Base-by-base conservation (phyloP, 306 rosid genomes). In the Cicer bijugum region DNA sequence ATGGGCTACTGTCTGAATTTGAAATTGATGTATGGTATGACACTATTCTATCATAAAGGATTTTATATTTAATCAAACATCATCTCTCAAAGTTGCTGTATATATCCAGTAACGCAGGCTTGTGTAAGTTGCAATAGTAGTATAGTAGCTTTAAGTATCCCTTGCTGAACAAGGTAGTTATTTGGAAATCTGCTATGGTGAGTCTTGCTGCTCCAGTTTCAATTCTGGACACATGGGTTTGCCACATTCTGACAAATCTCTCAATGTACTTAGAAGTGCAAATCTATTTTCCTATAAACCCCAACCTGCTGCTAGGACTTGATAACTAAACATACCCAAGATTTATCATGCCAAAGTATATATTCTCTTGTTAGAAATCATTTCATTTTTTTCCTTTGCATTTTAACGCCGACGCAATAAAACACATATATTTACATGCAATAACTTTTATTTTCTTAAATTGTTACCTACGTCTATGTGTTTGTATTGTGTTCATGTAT, bases 171-270 rank as follows among this genome's bases (percentile, higher is more conserved):
- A 12, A 8, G 15, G 16, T 40, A 39, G 58, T 52, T 69, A 42
- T 44, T 9, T 47, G 42, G 61, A 67, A 76, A 7, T 53, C n/a
- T 66, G 63, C 14, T 8, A 23, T 10, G 3, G 47, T 55, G 35
- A 67, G 8, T 76, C 35, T 43, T 76, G 35, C 53, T 57, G 20
- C 45, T 67, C 15, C 39, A 55, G 59, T 76, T 45, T 33, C 12
- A 45, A 45, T 40, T 71, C 53, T 55, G 42, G 47, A 51, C 45
- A 37, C 16, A 52, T 15, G 51, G 74, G 1, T 2, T 57, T 61
- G 7, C 15, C 12, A 7, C 57, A 45, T 67, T 67, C 42, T 60
- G 1, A 58, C 16, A 35, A 48, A 38, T 16, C 3, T 55, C 65
- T 16, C 33, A 19, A 52, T 16, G 59, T 73, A 9, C 10, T 0